phyloP scores from a whole-genome alignment of 1,284 basidiomycete genomes.

The Pseudozyma sp. region DNA sequence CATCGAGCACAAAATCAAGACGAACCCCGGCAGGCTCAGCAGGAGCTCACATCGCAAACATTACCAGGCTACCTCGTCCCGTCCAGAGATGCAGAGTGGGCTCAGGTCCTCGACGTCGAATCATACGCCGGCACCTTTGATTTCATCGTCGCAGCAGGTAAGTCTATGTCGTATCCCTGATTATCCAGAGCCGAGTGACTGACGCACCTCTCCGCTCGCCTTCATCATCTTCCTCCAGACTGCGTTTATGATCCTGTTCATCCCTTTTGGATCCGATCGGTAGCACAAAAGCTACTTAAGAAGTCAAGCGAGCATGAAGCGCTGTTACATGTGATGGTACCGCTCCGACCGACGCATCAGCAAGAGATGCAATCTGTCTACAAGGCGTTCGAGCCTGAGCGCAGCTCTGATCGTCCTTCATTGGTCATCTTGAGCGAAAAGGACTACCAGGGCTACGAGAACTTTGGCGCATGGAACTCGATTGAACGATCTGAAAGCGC shows the following conservation, averaged over 20 bases:
- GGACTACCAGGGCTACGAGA: constrained; percentile 50
- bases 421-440: constrained; percentile 30
- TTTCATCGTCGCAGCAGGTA: constrained; percentile 56
- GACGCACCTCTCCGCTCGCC: no score
- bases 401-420: not conserved
- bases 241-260: constrained; percentile 64
- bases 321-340: constrained; percentile 56
- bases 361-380: constrained; percentile 58
- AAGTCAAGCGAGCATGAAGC: constrained; percentile 1
- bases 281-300: constrained; percentile 45
- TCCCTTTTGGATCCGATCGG: constrained; percentile 60
- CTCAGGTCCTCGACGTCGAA: constrained; percentile 8
- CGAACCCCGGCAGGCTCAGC: not conserved
- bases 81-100: constrained; percentile 7
- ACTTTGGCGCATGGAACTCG: constrained; percentile 51
- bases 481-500: constrained; percentile 15
- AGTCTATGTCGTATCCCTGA: not conserved
- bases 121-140: constrained; percentile 34
- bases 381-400: constrained; percentile 33
- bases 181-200: no score
- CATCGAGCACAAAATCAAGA: constrained; percentile 11
- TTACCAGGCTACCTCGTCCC: constrained; percentile 25
- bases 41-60: constrained; percentile 50
- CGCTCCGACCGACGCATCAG: constrained; percentile 54
- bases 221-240: constrained; percentile 16